Percentiles rank a stretch among this genome's conserved stretches.
These are phyloP conservation scores for Erucastrum elatum DNA, from an alignment of 345 rosid species.

Conservation along the genomic window DNA sequence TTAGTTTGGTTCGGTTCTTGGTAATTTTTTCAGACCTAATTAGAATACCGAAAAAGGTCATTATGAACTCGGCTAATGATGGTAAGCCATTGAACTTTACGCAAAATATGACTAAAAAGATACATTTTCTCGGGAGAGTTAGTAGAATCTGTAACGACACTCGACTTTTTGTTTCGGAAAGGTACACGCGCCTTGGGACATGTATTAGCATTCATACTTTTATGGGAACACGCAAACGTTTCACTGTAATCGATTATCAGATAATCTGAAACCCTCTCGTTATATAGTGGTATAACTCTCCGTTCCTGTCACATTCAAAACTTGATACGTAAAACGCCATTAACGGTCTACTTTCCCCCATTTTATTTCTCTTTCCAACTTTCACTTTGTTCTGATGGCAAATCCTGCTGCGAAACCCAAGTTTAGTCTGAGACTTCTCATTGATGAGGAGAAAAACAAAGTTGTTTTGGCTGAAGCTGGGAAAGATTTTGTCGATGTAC, in stretches of 20 bases:
- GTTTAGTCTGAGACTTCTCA: conserved; percentile 31
- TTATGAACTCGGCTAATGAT: too few species aligned
- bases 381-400: conserved; percentile 1
- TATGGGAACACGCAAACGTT: conserved; percentile 8
- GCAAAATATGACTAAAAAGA: not conserved
- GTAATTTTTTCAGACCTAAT: too few species aligned
- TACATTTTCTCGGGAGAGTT: not conserved
- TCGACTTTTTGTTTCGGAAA: not conserved
- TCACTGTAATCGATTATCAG: not conserved
- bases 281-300: not conserved
- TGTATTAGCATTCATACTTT: not conserved
- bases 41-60: too few species aligned
- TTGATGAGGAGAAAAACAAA: conserved; percentile 25
- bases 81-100: not conserved
- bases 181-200: not conserved
- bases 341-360: not conserved
- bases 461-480: conserved; percentile 40
- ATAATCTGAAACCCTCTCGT: not conserved
- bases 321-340: not conserved
- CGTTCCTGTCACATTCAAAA: not conserved
- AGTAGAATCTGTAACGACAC: not conserved
- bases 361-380: not conserved
- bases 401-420: not conserved
- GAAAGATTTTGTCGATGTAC: conserved; percentile 35
- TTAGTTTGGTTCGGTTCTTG: too few species aligned